Base-by-base conservation (phyloP, 257 asterid species). In the Anisodus acutangulus region DNA sequence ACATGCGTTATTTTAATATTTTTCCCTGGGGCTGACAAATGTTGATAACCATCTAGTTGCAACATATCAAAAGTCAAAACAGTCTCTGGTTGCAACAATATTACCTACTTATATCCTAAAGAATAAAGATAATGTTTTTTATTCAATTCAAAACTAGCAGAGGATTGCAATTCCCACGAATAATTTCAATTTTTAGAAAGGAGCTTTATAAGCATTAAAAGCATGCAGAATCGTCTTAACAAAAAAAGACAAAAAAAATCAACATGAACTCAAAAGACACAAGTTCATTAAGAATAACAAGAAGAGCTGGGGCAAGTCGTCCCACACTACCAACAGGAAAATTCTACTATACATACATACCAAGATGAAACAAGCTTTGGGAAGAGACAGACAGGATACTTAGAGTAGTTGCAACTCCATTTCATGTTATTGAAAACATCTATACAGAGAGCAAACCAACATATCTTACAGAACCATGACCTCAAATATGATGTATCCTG, bases 31-130 rank as follows among this genome's bases (percentile, higher is more conserved):
- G 49, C 31, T 41, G 31, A 71, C 63, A 76, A 76, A 76, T 22
- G 17, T 26, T 51, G 43, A 76, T 74, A 49, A 22, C 49, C 47
- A 51, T 76, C 47, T 49, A 11, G 81, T 76, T 7, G 64, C 26
- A 51, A 76, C 62, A 53, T 26, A 76, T 13, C 13, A 13, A 53
- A 53, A 76, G 8, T 31, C 35, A 31, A 60, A 22, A 22, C 26
- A 11, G 19, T 76, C n/a, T 76, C 45, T 12, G 64, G 39, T 76
- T 51, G 81, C 81, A 53, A 51, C 62, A 26, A 26, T 76, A 54
- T 7, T 26, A 53, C 47, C 22, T 26, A 7, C 47, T 31, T 76
- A 7, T 53, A 76, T 51, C 47, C 47, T 76, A 13, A 51, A 76
- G 47, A 51, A 31, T 31, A 31, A 16, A 58, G 22, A 16, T 22